Conservation (phyloP, 768 basidiomycete genomes). For the Trametes villosa region DNA sequence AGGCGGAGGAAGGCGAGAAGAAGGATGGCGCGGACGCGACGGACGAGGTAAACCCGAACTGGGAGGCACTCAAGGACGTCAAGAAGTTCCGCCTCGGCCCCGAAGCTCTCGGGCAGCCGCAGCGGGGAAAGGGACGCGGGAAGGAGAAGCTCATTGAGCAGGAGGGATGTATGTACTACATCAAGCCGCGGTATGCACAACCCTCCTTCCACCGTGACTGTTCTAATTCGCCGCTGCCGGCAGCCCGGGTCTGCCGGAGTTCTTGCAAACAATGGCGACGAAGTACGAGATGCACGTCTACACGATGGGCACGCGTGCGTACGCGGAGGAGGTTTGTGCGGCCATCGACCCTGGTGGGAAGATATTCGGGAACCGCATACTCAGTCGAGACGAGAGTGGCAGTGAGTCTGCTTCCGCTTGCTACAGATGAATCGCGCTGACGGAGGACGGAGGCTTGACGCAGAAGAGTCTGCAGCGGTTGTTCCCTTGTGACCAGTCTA, state of each 20-base stretch:
- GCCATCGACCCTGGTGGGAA: conserved; percentile 89
- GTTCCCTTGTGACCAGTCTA: conserved; percentile 96
- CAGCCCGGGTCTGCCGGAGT: conserved; percentile 84
- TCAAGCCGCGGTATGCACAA: conserved; percentile 87
- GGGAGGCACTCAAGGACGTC: conserved; percentile 89
- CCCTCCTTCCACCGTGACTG: background rate
- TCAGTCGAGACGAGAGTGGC: conserved; percentile 95
- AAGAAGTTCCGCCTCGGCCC: conserved; percentile 85
- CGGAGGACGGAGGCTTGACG: conserved; percentile 64
- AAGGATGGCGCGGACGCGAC: conserved; percentile 39
- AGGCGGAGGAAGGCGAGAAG: conserved; percentile 31
- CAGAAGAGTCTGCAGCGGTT: conserved; percentile 90
- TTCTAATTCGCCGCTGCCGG: background rate
- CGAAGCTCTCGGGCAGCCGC: conserved; percentile 62
- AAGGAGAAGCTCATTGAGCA: conserved; percentile 68
- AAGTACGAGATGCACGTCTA: conserved; percentile 99
- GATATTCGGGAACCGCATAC: conserved; percentile 84
- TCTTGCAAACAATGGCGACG: conserved; percentile 68
- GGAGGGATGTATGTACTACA: conserved; percentile 94
- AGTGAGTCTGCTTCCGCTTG: conserved; percentile 57
- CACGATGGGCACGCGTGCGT: conserved; percentile 98
- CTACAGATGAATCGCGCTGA: conserved; percentile 19
- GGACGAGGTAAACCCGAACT: conserved; percentile 84
- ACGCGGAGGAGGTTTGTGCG: conserved; percentile 93
- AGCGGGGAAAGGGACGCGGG: conserved; percentile 53